Percentiles rank a stretch among this genome's conserved stretches.
Evolutionary conservation across 2,329 filamentous ascomycete species (phyloP).

Genomic region (Penicillium sp.): DNA sequence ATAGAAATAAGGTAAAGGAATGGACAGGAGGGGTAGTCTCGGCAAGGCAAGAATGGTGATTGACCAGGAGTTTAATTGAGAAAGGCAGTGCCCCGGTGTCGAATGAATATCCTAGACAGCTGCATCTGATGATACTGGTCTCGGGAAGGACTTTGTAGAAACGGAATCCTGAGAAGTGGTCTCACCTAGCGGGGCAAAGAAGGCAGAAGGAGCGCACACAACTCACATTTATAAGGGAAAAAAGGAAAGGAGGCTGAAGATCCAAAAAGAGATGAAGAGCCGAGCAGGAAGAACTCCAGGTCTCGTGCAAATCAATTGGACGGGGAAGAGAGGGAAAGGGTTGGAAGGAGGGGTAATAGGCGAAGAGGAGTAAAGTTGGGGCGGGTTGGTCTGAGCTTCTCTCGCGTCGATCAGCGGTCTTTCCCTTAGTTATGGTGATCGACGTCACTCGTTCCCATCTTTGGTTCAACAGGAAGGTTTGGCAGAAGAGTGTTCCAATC

Average conservation of each 20-base stretch:
- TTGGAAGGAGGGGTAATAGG: slow-evolving; percentile 5
- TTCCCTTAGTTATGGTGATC: slow-evolving; percentile 12
- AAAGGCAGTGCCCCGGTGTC: neutral
- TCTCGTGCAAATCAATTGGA: slow-evolving; percentile 4
- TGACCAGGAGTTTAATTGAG: slow-evolving; percentile 25
- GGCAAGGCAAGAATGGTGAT: slow-evolving; percentile 21
- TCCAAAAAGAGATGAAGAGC: neutral
- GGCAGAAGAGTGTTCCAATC: neutral
- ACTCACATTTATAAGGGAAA: slow-evolving; percentile 1
- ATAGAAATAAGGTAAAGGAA: neutral
- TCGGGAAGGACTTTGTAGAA: slow-evolving; percentile 1
- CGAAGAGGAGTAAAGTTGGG: slow-evolving; percentile 19
- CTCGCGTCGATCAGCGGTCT: slow-evolving; percentile 15
- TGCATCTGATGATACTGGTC: neutral
- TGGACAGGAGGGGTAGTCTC: neutral
- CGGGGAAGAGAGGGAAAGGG: slow-evolving; percentile 7
- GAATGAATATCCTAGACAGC: neutral
- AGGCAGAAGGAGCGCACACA: neutral
- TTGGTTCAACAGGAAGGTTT: neutral
- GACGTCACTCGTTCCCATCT: slow-evolving; percentile 18
- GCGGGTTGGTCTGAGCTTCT: slow-evolving; percentile 23
- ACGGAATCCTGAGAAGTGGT: neutral
- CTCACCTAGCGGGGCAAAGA: neutral
- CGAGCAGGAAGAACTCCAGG: slow-evolving; percentile 1
- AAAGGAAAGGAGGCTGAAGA: slow-evolving; percentile 1